Evolutionary conservation across 495 filamentous ascomycete genomes (phyloP).

Genomic region (Chaetomidium leptoderma): DNA sequence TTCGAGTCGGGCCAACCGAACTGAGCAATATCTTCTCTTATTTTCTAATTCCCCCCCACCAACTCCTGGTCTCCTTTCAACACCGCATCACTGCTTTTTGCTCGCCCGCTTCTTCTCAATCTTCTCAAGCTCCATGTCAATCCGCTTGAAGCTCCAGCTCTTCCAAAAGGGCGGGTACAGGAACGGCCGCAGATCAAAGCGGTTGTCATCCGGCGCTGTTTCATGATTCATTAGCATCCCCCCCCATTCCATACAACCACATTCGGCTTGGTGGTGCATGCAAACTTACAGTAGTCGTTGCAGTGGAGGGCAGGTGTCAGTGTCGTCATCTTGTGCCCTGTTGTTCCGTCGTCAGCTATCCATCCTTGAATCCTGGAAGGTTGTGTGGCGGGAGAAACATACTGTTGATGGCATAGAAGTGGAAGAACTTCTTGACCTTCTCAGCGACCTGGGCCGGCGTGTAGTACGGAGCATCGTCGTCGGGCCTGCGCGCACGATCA

Average conservation of each 20-base stretch:
- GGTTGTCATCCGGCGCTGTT: conserved; percentile 42
- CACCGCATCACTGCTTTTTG: conserved; percentile 1
- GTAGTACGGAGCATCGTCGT: conserved; percentile 33
- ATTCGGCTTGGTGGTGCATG: too few relatives aligned
- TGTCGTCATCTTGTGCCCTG: conserved; percentile 62
- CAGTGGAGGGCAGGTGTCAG: conserved; percentile 53
- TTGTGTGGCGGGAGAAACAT: not conserved
- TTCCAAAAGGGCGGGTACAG: conserved; percentile 48
- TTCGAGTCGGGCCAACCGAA: too few relatives aligned
- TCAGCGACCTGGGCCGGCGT: conserved; percentile 43
- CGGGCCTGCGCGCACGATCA: conserved; percentile 30
- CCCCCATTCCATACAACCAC: not conserved
- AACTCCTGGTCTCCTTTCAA: not conserved
- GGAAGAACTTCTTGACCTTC: conserved; percentile 68
- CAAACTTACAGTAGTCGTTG: conserved; percentile 33
- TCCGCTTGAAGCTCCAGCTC: conserved; percentile 51
- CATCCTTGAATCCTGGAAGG: conserved; percentile 6
- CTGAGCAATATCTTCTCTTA: too few relatives aligned
- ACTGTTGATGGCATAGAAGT: conserved; percentile 51
- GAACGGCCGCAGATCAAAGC: conserved; percentile 64
- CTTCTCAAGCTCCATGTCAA: conserved; percentile 43
- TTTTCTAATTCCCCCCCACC: too few relatives aligned
- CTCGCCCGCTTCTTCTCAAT: conserved; percentile 29
- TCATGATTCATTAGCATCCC: not conserved
- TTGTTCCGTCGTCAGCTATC: conserved; percentile 6